A percentile compares a stretch with the other conserved stretches of the same genome.
Conservation (phyloP, 495 filamentous ascomycete species). For the Aspergillus conjunctus region DNA sequence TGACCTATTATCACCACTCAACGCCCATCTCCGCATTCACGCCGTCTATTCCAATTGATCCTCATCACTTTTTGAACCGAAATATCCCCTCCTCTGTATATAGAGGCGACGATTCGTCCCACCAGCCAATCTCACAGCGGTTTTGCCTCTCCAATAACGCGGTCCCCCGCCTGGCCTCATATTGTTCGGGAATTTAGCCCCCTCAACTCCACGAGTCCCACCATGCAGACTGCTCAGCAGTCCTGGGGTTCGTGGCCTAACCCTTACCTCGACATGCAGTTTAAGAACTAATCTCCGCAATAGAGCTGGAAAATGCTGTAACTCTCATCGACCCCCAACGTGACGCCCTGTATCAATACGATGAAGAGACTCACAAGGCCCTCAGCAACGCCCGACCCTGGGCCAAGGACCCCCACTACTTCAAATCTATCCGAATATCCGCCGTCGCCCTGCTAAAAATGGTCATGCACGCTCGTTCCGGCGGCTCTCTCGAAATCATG, state of each 20-base stretch:
- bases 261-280: background rate
- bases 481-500: slow-evolving; percentile 93
- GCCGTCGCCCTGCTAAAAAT: slow-evolving; percentile 96
- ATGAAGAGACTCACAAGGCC: slow-evolving; percentile 63
- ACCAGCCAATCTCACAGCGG: no score
- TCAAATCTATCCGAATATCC: slow-evolving; percentile 90
- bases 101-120: background rate
- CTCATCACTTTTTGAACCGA: background rate
- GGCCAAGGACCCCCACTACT: slow-evolving; percentile 81
- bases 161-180: background rate
- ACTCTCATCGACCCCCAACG: slow-evolving; percentile 79
- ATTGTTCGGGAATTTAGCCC: slow-evolving; percentile 1
- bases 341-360: slow-evolving; percentile 89
- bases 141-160: background rate
- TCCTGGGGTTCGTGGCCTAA: slow-evolving; percentile 55
- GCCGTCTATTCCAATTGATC: background rate
- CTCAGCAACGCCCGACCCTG: slow-evolving; percentile 67
- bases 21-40: no score
- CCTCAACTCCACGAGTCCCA: slow-evolving; percentile 30
- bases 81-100: background rate
- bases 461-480: slow-evolving; percentile 97
- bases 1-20: no score
- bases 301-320: slow-evolving; percentile 89
- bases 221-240: slow-evolving; percentile 56
- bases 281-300: slow-evolving; percentile 22